Percentiles rank a stretch among this genome's conserved stretches.
Conservation (phyloP, 2,329 filamentous ascomycete genomes). For the Leptoxyphium fumago region DNA sequence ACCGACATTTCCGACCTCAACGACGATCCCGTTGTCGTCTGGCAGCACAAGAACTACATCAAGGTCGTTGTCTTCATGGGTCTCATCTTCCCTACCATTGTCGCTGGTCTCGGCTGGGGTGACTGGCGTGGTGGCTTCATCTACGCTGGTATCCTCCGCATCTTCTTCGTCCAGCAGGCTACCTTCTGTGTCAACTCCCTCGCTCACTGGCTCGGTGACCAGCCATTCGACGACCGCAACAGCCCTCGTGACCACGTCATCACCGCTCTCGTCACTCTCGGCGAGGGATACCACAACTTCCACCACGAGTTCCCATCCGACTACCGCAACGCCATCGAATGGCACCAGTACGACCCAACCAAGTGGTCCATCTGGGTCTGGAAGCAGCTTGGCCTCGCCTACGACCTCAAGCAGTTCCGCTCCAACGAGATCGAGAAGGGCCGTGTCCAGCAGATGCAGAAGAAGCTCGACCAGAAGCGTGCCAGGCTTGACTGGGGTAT, state of each 20-base stretch:
- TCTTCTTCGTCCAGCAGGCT: slow-evolving; percentile 83
- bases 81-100: slow-evolving; percentile 57
- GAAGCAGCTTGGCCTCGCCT: slow-evolving; percentile 74
- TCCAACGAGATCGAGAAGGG: slow-evolving; percentile 88
- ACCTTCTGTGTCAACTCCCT: slow-evolving; percentile 89
- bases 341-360: slow-evolving; percentile 84
- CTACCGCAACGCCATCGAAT: slow-evolving; percentile 82
- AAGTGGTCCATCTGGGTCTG: slow-evolving; percentile 78
- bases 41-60: slow-evolving; percentile 78
- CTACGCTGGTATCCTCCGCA: slow-evolving; percentile 71
- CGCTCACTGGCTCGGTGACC: slow-evolving; percentile 81
- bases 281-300: slow-evolving; percentile 90
- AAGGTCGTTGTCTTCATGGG: slow-evolving; percentile 67
- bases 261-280: slow-evolving; percentile 71
- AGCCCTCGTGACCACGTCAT: slow-evolving; percentile 77
- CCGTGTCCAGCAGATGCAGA: slow-evolving; percentile 74
- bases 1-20: slow-evolving; percentile 82
- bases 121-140: slow-evolving; percentile 73
- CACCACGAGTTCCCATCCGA: slow-evolving; percentile 90
- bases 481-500: slow-evolving; percentile 71
- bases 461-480: slow-evolving; percentile 85
- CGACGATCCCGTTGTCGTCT: slow-evolving; percentile 70
- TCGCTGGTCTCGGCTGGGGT: slow-evolving; percentile 65
- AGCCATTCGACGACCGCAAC: slow-evolving; percentile 88
- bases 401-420: slow-evolving; percentile 81